These are phyloP conservation scores for Rhododendron williamsianum DNA, from an alignment of 148 eudicot species.

Conservation along the genomic window DNA sequence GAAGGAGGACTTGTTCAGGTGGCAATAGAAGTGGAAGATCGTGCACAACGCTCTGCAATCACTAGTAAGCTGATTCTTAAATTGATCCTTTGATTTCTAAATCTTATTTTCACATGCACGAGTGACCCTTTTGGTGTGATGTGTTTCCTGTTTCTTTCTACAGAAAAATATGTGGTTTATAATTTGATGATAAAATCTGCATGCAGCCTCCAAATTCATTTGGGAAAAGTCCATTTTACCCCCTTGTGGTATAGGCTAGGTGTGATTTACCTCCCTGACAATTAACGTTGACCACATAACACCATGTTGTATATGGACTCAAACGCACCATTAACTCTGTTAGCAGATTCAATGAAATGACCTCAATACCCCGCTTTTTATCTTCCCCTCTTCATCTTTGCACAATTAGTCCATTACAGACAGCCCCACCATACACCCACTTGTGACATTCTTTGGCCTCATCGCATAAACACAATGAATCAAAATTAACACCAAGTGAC, in stretches of 20 bases:
- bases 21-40: conserved; percentile 98
- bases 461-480: no score
- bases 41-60: conserved; percentile 89
- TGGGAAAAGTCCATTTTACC: neutral
- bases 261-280: neutral
- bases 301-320: neutral
- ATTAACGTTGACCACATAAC: neutral
- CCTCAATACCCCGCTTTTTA: no score
- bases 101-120: neutral
- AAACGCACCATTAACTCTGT: neutral
- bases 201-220: neutral
- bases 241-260: neutral
- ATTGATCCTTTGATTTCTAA: neutral
- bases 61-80: conserved; percentile 46
- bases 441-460: no score
- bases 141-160: neutral
- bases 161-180: neutral
- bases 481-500: no score
- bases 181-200: neutral
- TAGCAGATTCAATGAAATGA: neutral
- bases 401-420: neutral
- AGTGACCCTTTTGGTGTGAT: neutral
- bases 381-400: no score
- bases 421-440: no score
- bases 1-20: conserved; percentile 99